Evolutionary conservation across 306 rosid species (phyloP).

Genomic region (Glycine soja): DNA sequence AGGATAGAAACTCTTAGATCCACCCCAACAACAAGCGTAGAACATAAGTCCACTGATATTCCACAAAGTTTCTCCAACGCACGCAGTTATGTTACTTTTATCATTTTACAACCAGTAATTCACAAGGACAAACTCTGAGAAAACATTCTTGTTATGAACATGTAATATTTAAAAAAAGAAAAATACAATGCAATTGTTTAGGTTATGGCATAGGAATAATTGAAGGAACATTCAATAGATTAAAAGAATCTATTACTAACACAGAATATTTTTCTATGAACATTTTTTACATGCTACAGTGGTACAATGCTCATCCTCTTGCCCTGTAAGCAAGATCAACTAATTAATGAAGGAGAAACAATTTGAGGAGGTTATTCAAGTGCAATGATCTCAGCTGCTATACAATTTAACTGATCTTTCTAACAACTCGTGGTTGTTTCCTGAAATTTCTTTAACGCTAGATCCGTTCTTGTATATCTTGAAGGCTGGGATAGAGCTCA

Average conservation of each 20-base stretch:
- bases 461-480: conserved; percentile 90
- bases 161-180: background rate
- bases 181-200: background rate
- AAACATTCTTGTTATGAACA: background rate
- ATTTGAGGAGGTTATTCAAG: conserved; percentile 26
- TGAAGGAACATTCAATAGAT: conserved; percentile 29
- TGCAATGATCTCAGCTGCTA: conserved; percentile 61
- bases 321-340: conserved; percentile 28
- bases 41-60: too few species aligned
- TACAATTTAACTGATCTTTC: conserved; percentile 80
- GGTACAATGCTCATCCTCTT: conserved; percentile 22
- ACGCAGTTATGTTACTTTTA: background rate
- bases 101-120: background rate
- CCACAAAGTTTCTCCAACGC: background rate
- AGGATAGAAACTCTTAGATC: too few species aligned
- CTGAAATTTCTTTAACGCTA: conserved; percentile 76
- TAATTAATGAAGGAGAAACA: conserved; percentile 31
- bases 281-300: conserved; percentile 1
- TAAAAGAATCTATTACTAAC: conserved; percentile 31
- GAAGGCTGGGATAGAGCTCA: conserved; percentile 68
- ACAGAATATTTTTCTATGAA: conserved; percentile 22
- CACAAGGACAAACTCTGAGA: background rate
- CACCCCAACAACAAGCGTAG: too few species aligned
- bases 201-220: conserved; percentile 25
- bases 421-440: conserved; percentile 61